A percentile compares a stretch with the other conserved stretches of the same genome.
Evolutionary conservation across 495 filamentous ascomycete species (phyloP).

Genomic region (Penicillium angulare): DNA sequence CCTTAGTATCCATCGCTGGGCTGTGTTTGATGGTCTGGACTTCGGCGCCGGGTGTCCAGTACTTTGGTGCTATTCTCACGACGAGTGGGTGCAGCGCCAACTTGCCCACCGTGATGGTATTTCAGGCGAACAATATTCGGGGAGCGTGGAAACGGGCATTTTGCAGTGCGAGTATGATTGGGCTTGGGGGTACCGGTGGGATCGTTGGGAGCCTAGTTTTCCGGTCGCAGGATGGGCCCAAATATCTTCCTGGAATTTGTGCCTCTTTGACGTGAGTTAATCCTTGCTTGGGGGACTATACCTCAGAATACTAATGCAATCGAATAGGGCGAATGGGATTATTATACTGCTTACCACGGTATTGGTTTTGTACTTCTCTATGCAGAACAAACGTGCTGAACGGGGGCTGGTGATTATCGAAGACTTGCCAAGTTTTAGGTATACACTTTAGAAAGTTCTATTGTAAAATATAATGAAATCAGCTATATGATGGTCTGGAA

Average conservation of each 20-base stretch:
- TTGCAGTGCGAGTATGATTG: constrained; percentile 45
- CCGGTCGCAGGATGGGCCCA: constrained; percentile 44
- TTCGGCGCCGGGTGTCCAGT: constrained; percentile 36
- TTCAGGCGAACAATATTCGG: constrained; percentile 16
- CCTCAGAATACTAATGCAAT: neutral
- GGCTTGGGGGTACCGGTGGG: constrained; percentile 50
- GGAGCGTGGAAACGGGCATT: constrained; percentile 28
- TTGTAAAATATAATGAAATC: neutral
- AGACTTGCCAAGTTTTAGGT: neutral
- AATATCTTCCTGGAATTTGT: constrained; percentile 5
- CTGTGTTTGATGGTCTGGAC: constrained; percentile 46
- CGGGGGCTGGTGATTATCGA: neutral
- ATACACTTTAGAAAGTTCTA: neutral
- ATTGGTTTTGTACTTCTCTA: neutral
- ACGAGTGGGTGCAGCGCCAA: constrained; percentile 53
- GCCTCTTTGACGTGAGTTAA: constrained; percentile 1
- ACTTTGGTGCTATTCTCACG: constrained; percentile 60
- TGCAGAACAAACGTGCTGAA: neutral
- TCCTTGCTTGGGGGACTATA: neutral
- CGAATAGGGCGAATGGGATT: neutral
- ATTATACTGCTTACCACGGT: neutral
- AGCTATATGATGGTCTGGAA: neutral
- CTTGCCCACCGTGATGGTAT: constrained; percentile 41
- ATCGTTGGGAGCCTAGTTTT: constrained; percentile 52
- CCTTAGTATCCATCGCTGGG: constrained; percentile 35